These are phyloP conservation scores for Casuarina equisetifolia DNA, from an alignment of 306 rosid species.

Conservation along the genomic window DNA sequence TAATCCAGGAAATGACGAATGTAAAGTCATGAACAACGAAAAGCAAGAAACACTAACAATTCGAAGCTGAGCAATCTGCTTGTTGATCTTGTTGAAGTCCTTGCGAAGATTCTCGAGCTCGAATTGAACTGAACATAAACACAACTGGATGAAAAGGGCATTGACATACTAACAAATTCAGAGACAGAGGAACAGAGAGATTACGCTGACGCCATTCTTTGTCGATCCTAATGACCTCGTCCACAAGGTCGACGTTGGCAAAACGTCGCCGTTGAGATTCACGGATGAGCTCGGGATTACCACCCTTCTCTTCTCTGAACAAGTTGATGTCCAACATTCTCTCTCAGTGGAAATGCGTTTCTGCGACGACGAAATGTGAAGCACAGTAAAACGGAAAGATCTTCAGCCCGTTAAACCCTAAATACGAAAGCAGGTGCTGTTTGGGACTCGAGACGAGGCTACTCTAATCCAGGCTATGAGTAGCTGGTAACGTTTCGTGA, in stretches of 20 bases:
- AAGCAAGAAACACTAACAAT: too few relatives aligned
- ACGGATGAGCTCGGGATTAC: constrained; percentile 79
- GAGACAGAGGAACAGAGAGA: background rate
- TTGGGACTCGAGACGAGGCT: background rate
- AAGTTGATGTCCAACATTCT: constrained; percentile 83
- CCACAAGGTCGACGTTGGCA: constrained; percentile 68
- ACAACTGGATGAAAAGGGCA: constrained; percentile 27
- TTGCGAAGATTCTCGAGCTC: too few relatives aligned
- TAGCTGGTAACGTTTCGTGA: too few relatives aligned
- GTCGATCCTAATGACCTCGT: constrained; percentile 81
- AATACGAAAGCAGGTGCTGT: background rate
- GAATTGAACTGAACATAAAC: background rate
- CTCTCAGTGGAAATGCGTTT: background rate
- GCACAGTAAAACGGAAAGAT: background rate
- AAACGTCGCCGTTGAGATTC: constrained; percentile 97
- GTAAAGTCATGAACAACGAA: too few relatives aligned
- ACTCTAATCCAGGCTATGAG: background rate
- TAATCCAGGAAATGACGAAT: too few relatives aligned
- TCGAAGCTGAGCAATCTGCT: too few relatives aligned
- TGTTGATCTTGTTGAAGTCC: too few relatives aligned
- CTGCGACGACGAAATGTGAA: background rate
- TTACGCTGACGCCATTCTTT: constrained; percentile 90
- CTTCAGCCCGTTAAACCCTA: background rate
- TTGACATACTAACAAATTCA: background rate
- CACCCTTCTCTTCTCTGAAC: constrained; percentile 83